phyloP scores from a whole-genome alignment of 1,139 yeast species.

The Magnusiomyces tetraspermus region DNA sequence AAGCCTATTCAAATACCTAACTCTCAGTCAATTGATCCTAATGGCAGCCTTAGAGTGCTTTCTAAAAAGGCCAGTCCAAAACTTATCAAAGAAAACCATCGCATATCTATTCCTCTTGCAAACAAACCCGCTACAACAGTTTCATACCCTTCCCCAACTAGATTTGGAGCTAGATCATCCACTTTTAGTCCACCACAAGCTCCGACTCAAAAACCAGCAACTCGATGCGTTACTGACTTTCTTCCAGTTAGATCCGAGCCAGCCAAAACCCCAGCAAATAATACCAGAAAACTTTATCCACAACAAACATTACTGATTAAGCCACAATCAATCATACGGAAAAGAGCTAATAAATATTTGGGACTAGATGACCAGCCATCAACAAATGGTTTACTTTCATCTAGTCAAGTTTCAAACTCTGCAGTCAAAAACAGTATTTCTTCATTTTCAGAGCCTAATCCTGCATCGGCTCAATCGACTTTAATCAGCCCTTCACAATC shows the following conservation, averaged over 20 bases:
- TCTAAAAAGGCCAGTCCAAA: not conserved
- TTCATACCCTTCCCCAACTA: no score
- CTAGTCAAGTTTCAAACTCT: no score
- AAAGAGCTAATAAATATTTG: not conserved
- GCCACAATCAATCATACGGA: not conserved
- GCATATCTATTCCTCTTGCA: conserved; percentile 1
- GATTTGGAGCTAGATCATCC: not conserved
- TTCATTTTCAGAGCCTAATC: not conserved
- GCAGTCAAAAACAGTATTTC: not conserved
- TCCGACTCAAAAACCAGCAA: not conserved
- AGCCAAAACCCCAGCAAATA: not conserved
- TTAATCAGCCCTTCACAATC: not conserved
- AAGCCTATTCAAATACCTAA: conserved; percentile 18
- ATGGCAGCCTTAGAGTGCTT: not conserved
- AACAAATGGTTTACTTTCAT: not conserved
- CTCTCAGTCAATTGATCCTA: not conserved
- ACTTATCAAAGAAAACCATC: not conserved
- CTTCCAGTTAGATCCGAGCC: not conserved
- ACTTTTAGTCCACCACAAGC: not conserved
- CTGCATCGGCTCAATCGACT: not conserved
- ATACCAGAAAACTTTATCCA: not conserved
- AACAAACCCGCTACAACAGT: no score
- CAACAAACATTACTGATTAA: not conserved
- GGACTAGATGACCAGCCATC: not conserved
- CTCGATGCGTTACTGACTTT: not conserved